These are phyloP conservation scores for Articulospora tetracladia DNA, from an alignment of 495 filamentous ascomycete species.

Conservation along the genomic window DNA sequence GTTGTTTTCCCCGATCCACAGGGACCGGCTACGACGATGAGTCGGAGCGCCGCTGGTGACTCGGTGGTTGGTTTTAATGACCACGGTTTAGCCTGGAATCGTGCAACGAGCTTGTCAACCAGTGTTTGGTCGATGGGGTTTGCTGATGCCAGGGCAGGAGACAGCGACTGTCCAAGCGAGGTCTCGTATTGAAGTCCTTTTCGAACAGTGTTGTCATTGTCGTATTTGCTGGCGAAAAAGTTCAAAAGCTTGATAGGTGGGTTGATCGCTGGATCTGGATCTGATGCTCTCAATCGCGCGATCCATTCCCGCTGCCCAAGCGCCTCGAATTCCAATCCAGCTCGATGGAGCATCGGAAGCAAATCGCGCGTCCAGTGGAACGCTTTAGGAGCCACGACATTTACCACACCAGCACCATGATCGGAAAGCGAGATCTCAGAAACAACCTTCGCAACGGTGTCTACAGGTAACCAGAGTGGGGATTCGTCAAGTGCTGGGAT, in stretches of 20 bases:
- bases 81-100: constrained; percentile 7
- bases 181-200: constrained; percentile 26
- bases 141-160: constrained; percentile 4
- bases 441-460: constrained; percentile 4
- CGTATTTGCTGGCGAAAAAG: constrained; percentile 47
- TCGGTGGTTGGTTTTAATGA: background rate
- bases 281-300: constrained; percentile 36
- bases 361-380: constrained; percentile 52
- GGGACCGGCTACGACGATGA: constrained; percentile 76
- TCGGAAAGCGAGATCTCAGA: constrained; percentile 27
- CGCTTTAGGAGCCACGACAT: constrained; percentile 44
- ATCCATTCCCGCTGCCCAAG: constrained; percentile 48
- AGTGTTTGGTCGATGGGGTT: background rate
- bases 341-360: constrained; percentile 39
- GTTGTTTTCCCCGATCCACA: constrained; percentile 94
- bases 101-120: constrained; percentile 2
- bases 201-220: constrained; percentile 27
- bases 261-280: constrained; percentile 53
- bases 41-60: background rate
- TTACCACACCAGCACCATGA: constrained; percentile 28
- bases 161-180: background rate
- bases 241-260: constrained; percentile 56
- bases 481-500: constrained; percentile 46
- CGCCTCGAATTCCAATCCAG: constrained; percentile 41
- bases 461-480: constrained; percentile 19